Percentiles rank a stretch among this genome's conserved stretches.
These are phyloP conservation scores for Ganoderma leucocontextum DNA, from an alignment of 1,284 basidiomycete species.

Conservation along the genomic window DNA sequence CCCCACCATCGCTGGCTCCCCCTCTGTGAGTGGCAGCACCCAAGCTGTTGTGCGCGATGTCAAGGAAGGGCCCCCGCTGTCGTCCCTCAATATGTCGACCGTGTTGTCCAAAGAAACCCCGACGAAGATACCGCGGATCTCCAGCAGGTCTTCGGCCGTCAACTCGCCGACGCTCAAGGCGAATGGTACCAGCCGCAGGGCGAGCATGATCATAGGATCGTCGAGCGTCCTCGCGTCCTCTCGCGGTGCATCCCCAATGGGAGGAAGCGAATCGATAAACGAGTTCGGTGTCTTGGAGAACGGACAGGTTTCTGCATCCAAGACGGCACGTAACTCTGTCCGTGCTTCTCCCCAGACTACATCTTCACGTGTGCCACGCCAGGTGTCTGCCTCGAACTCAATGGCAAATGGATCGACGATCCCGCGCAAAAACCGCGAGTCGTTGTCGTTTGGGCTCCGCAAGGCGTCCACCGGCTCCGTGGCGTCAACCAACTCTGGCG, in stretches of 20 bases:
- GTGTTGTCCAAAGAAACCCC: slow-evolving; percentile 81
- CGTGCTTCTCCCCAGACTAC: slow-evolving; percentile 62
- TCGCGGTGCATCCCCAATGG: slow-evolving; percentile 70
- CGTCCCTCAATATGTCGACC: slow-evolving; percentile 57
- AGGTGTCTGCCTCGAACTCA: slow-evolving; percentile 58
- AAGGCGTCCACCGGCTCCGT: slow-evolving; percentile 84
- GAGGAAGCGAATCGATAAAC: slow-evolving; percentile 57
- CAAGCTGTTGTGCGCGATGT: slow-evolving; percentile 57
- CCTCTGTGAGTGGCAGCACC: slow-evolving; percentile 74
- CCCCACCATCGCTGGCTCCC: slow-evolving; percentile 90
- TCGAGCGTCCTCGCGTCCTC: slow-evolving; percentile 53
- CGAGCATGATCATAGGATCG: slow-evolving; percentile 64
- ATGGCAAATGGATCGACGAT: slow-evolving; percentile 53
- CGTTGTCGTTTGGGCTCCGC: slow-evolving; percentile 76
- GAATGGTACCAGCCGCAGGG: slow-evolving; percentile 61
- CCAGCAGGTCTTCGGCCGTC: slow-evolving; percentile 76
- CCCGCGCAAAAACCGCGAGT: slow-evolving; percentile 78
- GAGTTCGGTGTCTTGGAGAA: slow-evolving; percentile 84
- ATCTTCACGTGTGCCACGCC: slow-evolving; percentile 68
- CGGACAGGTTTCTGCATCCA: slow-evolving; percentile 52
- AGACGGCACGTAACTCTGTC: slow-evolving; percentile 52
- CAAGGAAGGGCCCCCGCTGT: slow-evolving; percentile 63
- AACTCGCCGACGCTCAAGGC: slow-evolving; percentile 71
- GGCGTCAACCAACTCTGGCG: slow-evolving; percentile 65
- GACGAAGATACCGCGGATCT: slow-evolving; percentile 94